Evolutionary conservation across 768 basidiomycete species (phyloP).

Genomic region (Leccinum boreale): DNA sequence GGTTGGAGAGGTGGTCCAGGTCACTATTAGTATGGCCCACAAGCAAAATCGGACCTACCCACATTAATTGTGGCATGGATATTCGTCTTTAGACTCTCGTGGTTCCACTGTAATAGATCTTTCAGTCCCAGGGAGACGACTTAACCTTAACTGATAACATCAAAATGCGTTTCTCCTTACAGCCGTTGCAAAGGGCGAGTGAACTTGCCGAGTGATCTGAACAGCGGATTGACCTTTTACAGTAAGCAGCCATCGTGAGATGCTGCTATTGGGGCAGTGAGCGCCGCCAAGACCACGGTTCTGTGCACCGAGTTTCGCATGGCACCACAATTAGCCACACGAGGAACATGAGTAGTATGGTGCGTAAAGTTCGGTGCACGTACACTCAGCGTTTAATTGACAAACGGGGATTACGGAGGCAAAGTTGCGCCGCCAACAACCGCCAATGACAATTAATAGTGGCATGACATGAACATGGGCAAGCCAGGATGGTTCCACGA

Average conservation of each 20-base stretch:
- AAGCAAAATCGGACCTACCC: not conserved
- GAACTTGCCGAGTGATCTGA: not conserved
- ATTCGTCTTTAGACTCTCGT: constrained; percentile 4
- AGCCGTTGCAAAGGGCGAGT: not conserved
- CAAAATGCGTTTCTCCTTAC: not conserved
- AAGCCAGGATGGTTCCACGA: not conserved
- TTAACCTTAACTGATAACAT: not conserved
- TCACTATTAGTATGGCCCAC: not conserved
- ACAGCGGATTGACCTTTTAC: not conserved
- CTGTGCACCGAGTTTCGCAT: not conserved
- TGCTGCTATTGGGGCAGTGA: not conserved
- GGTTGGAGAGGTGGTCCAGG: not conserved
- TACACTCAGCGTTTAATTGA: not conserved
- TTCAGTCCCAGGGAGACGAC: not conserved
- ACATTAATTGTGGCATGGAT: not conserved
- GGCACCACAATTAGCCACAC: not conserved
- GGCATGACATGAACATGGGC: not conserved
- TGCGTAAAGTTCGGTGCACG: not conserved
- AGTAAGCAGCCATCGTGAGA: not conserved
- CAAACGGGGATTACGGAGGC: not conserved
- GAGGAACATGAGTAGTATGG: not conserved
- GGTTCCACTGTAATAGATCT: not conserved
- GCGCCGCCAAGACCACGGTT: not conserved
- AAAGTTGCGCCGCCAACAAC: not conserved
- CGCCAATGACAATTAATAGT: not conserved